A percentile compares a stretch with the other conserved stretches of the same genome.
Evolutionary conservation across 83 land plant genomes (phyloP).

Genomic region (Thuja plicata): DNA sequence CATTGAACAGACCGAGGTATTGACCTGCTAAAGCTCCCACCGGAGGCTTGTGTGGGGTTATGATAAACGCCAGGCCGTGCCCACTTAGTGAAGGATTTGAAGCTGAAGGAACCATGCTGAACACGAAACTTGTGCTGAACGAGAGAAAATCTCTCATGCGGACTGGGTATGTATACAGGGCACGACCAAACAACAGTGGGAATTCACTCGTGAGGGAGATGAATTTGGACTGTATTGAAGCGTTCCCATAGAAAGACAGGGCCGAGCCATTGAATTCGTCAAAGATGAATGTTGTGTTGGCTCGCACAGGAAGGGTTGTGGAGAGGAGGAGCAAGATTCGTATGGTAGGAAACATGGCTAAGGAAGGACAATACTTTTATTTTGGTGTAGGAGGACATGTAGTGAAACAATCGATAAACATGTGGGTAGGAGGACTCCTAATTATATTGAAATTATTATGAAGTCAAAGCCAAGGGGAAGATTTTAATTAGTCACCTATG

Average conservation of each 20-base stretch:
- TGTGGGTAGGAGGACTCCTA: too few relatives aligned
- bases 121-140: constrained; percentile 33
- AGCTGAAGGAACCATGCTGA: constrained; percentile 25
- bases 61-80: constrained; percentile 39
- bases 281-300: background rate
- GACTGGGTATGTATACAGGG: constrained; percentile 18
- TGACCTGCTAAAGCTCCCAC: constrained; percentile 14
- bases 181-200: constrained; percentile 15
- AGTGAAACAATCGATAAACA: too few relatives aligned
- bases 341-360: too few relatives aligned
- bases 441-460: too few relatives aligned
- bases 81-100: constrained; percentile 23
- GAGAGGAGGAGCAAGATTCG: background rate
- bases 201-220: background rate
- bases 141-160: constrained; percentile 28
- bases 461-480: too few relatives aligned
- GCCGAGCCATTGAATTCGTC: background rate
- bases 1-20: constrained; percentile 20
- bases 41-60: constrained; percentile 19
- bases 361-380: too few relatives aligned
- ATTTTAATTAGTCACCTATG: too few relatives aligned
- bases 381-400: too few relatives aligned
- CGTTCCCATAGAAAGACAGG: too few relatives aligned
- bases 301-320: background rate
- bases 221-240: background rate